Conservation (phyloP, 1,284 basidiomycete genomes). For the Mycena citricolor region DNA sequence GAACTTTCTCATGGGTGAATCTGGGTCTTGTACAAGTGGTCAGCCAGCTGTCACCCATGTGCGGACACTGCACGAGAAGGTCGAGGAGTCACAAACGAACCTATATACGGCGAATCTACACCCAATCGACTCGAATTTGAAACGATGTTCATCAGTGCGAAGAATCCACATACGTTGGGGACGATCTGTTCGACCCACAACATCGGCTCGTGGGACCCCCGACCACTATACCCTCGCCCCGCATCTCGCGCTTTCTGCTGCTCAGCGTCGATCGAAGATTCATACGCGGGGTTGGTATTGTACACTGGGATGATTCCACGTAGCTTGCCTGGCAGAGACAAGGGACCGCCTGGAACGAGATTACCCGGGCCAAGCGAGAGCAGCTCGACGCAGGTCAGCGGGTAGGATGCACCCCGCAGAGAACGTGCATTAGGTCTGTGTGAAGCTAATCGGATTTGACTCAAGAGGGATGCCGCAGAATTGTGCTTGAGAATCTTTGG, state of each 20-base stretch:
- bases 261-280: slow-evolving; percentile 23
- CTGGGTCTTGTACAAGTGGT: too few relatives aligned
- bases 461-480: too few relatives aligned
- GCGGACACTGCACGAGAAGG: too few relatives aligned
- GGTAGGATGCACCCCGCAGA: too few relatives aligned
- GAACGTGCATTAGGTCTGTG: too few relatives aligned
- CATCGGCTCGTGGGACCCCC: slow-evolving; percentile 31
- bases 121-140: slow-evolving; percentile 29
- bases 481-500: too few relatives aligned
- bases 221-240: slow-evolving; percentile 28
- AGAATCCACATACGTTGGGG: slow-evolving; percentile 36
- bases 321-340: slow-evolving; percentile 41
- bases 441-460: too few relatives aligned
- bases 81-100: too few relatives aligned
- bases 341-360: slow-evolving; percentile 24
- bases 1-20: slow-evolving; percentile 29
- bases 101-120: too few relatives aligned
- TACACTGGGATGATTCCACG: slow-evolving; percentile 47
- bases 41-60: too few relatives aligned
- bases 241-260: slow-evolving; percentile 24
- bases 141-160: slow-evolving; percentile 34
- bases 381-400: too few relatives aligned
- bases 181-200: slow-evolving; percentile 39
- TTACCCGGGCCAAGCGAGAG: slow-evolving; percentile 43
- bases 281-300: slow-evolving; percentile 31